These are phyloP conservation scores for Verticillium isaacii DNA, from an alignment of 2,329 filamentous ascomycete species.

Conservation along the genomic window DNA sequence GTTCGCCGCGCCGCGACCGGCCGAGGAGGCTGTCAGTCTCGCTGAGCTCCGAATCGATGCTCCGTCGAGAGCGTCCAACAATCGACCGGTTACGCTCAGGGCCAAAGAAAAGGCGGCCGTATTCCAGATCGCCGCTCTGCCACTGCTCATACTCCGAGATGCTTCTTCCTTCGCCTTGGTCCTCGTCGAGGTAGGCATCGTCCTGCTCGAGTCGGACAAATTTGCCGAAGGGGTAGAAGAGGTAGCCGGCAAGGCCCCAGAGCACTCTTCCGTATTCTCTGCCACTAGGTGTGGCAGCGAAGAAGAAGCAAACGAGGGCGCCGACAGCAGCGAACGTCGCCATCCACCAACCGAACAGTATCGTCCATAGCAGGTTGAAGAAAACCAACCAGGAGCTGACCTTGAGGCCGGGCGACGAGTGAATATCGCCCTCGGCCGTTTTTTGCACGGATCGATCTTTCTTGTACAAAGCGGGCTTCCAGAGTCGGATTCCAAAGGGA, in stretches of 20 bases:
- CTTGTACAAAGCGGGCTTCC: slow-evolving; percentile 98
- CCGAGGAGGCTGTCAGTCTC: slow-evolving; percentile 90
- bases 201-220: slow-evolving; percentile 92
- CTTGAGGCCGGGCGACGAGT: slow-evolving; percentile 83
- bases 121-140: slow-evolving; percentile 95
- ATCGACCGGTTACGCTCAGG: slow-evolving; percentile 74
- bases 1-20: slow-evolving; percentile 47
- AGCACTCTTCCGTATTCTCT: slow-evolving; percentile 82
- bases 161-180: slow-evolving; percentile 90
- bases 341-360: slow-evolving; percentile 96
- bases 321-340: slow-evolving; percentile 69
- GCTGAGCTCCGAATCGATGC: slow-evolving; percentile 76
- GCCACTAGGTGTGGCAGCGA: slow-evolving; percentile 74
- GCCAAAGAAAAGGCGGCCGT: slow-evolving; percentile 93
- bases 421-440: slow-evolving; percentile 93
- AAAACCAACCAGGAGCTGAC: slow-evolving; percentile 81
- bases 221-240: slow-evolving; percentile 96
- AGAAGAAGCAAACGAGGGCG: slow-evolving; percentile 72
- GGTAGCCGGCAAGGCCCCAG: slow-evolving; percentile 76
- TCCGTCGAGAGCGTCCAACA: slow-evolving; percentile 79
- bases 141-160: slow-evolving; percentile 99
- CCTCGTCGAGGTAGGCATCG: slow-evolving; percentile 89
- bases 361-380: slow-evolving; percentile 86
- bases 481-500: slow-evolving; percentile 96
- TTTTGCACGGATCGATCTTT: slow-evolving; percentile 95